Conservation (phyloP, 2,329 filamentous ascomycete species). For the Ilyonectria robusta region DNA sequence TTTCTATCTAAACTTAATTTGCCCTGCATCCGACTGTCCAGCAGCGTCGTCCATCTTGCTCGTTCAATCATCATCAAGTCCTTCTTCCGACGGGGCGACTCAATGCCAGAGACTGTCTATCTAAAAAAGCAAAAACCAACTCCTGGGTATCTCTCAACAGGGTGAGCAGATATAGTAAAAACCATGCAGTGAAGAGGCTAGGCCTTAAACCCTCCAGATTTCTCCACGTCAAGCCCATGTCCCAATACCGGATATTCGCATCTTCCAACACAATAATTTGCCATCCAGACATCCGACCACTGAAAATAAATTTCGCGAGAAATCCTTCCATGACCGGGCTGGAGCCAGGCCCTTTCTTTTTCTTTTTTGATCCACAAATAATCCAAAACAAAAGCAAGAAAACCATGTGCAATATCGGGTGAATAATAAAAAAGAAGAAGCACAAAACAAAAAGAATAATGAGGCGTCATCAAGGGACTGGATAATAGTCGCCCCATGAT, state of each 20-base stretch:
- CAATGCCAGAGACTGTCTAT: constrained; percentile 47
- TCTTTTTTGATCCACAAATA: constrained; percentile 33
- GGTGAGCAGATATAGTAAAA: constrained; percentile 43
- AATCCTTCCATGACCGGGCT: constrained; percentile 15
- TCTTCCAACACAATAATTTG: constrained; percentile 18
- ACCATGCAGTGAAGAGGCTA: constrained; percentile 29
- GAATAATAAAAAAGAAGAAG: constrained; percentile 26
- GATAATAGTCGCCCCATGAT: constrained; percentile 29
- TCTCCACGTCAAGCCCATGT: constrained; percentile 14
- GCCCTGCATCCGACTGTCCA: constrained; percentile 46
- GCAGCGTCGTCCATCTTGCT: constrained; percentile 49
- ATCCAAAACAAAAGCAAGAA: constrained; percentile 18
- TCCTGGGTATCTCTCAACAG: constrained; percentile 48
- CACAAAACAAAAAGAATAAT: constrained; percentile 39
- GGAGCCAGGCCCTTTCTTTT: constrained; percentile 32
- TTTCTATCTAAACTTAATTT: constrained; percentile 47
- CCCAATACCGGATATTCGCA: constrained; percentile 1
- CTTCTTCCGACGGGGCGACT: constrained; percentile 38
- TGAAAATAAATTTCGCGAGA: constrained; percentile 24
- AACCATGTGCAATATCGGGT: constrained; percentile 23
- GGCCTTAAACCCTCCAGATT: constrained; percentile 14
- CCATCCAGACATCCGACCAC: constrained; percentile 12
- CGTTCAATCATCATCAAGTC: constrained; percentile 47
- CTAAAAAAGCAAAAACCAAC: constrained; percentile 34
- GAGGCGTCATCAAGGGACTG: constrained; percentile 30